phyloP scores from a whole-genome alignment of 345 rosid species.

The Citrus australasica region DNA sequence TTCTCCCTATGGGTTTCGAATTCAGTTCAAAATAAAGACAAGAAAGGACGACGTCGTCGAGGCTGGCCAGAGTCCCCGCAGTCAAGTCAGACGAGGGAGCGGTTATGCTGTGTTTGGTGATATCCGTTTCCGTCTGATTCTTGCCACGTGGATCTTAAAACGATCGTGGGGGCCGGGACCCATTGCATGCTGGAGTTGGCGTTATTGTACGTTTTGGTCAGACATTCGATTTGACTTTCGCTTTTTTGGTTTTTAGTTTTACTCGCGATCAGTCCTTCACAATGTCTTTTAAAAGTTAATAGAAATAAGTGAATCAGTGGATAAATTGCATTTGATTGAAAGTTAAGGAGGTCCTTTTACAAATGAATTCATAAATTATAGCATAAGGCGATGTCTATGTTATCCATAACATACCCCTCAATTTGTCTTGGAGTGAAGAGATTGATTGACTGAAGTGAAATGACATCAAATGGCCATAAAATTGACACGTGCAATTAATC shows the following conservation, averaged over 20 bases:
- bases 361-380: too few species aligned
- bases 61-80: neutral
- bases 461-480: too few species aligned
- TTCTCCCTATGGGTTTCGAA: neutral
- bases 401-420: too few species aligned
- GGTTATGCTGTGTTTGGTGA: neutral
- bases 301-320: too few species aligned
- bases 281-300: too few species aligned
- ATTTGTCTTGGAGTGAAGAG: too few species aligned
- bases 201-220: neutral
- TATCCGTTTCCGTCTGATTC: constrained; percentile 1
- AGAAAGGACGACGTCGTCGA: neutral
- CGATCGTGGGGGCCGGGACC: neutral
- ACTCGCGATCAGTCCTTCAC: neutral
- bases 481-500: too few species aligned
- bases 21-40: neutral
- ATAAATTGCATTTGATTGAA: too few species aligned
- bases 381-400: too few species aligned
- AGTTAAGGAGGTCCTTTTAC: too few species aligned
- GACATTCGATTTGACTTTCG: neutral
- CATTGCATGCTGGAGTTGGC: neutral
- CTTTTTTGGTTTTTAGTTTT: neutral
- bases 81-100: neutral
- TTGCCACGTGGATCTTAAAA: constrained; percentile 8
- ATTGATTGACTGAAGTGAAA: too few species aligned